Evolutionary conservation across 192 early-diverging fungal genomes (phyloP).

Genomic region (Allomyces javanicus): DNA sequence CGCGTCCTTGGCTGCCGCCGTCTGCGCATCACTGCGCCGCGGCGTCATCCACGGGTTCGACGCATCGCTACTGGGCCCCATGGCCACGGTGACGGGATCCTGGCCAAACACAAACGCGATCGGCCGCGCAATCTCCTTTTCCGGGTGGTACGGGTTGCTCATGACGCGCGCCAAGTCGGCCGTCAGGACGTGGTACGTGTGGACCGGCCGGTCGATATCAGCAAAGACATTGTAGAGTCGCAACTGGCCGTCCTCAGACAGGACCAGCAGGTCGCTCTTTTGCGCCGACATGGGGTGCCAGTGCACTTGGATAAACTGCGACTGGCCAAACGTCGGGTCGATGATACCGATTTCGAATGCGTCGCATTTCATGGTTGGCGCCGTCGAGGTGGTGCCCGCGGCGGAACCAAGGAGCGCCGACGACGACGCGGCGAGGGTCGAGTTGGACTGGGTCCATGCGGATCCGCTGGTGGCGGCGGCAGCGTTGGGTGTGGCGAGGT

Average conservation of each 20-base stretch:
- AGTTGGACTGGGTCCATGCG: neutral
- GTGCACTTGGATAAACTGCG: constrained; percentile 25
- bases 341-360: neutral
- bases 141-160: neutral
- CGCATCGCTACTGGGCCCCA: neutral
- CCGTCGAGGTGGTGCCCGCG: neutral
- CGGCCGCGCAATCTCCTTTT: neutral
- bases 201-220: neutral
- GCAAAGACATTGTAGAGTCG: constrained; percentile 12
- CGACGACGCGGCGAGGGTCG: neutral
- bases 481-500: no score
- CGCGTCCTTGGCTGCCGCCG: constrained; percentile 4
- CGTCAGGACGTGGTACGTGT: neutral
- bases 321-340: neutral
- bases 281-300: constrained; percentile 64
- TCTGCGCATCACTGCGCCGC: constrained; percentile 26
- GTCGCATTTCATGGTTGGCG: neutral
- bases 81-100: neutral
- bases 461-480: no score
- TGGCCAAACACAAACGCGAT: constrained; percentile 34
- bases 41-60: constrained; percentile 10
- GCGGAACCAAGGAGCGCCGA: neutral
- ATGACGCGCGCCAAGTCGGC: neutral
- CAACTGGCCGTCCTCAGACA: constrained; percentile 40
- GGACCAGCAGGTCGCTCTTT: constrained; percentile 45